Conservation (phyloP, 1,284 basidiomycete genomes). For the Leccinum cinnamomeum region DNA sequence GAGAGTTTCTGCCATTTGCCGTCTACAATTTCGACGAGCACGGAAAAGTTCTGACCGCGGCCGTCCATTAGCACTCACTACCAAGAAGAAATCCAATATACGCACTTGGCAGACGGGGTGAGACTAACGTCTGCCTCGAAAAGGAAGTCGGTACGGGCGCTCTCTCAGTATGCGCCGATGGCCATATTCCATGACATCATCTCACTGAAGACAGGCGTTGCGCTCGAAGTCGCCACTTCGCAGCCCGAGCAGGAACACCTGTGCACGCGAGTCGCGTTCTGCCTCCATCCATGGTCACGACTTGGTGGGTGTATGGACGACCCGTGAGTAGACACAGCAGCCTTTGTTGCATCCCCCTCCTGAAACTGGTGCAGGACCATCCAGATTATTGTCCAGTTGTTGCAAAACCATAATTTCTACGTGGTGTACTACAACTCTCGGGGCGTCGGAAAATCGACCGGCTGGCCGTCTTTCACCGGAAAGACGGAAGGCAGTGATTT, state of each 20-base stretch:
- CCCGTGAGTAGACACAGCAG: constrained; percentile 49
- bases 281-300: constrained; percentile 79
- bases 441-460: constrained; percentile 69
- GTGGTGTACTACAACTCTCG: constrained; percentile 74
- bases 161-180: constrained; percentile 12
- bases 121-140: not conserved
- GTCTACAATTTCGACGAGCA: not conserved
- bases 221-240: constrained; percentile 24
- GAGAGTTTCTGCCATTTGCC: constrained; percentile 66
- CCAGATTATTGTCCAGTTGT: constrained; percentile 36
- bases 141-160: constrained; percentile 11
- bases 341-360: constrained; percentile 1
- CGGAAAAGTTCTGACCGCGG: no score
- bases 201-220: constrained; percentile 30
- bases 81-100: not conserved
- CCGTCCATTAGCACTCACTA: not conserved
- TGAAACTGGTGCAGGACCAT: constrained; percentile 22
- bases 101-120: not conserved
- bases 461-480: constrained; percentile 70
- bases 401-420: constrained; percentile 47
- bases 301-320: constrained; percentile 73
- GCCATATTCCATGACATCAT: constrained; percentile 9
- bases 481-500: constrained; percentile 66
- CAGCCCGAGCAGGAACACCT: constrained; percentile 12
- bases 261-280: constrained; percentile 53